A percentile compares a stretch with the other conserved stretches of the same genome.
These are phyloP conservation scores for Verticillium longisporum DNA, from an alignment of 2,329 filamentous ascomycete genomes.

Conservation along the genomic window DNA sequence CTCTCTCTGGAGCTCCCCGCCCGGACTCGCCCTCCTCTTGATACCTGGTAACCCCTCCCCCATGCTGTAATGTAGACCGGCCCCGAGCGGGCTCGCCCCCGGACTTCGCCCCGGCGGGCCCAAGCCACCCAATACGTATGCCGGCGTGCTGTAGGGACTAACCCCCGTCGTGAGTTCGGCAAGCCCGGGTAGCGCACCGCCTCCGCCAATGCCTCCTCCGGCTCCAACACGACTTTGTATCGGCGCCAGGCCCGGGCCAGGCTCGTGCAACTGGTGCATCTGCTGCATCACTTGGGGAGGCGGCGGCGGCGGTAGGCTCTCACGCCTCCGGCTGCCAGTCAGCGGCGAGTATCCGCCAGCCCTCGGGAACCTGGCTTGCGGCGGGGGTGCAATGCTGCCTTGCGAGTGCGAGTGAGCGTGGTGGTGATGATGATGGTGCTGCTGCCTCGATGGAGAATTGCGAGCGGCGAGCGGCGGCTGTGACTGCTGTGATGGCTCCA, in stretches of 20 bases:
- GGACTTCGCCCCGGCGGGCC: not conserved
- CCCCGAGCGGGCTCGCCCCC: not conserved
- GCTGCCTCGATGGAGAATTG: conserved; percentile 9
- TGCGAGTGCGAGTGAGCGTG: conserved; percentile 40
- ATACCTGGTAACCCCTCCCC: not conserved
- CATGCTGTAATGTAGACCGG: not conserved
- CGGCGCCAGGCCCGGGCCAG: conserved; percentile 41
- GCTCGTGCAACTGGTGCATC: not conserved
- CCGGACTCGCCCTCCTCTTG: conserved; percentile 46
- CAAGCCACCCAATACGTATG: conserved; percentile 34
- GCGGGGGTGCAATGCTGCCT: conserved; percentile 30
- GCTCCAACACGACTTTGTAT: conserved; percentile 39
- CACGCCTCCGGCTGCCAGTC: conserved; percentile 32
- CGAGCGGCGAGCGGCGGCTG: conserved; percentile 3
- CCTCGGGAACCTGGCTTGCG: conserved; percentile 32
- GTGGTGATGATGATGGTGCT: not conserved
- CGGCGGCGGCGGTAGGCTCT: conserved; percentile 27
- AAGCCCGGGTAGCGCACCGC: conserved; percentile 46
- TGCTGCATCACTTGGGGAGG: conserved; percentile 20
- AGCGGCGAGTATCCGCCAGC: conserved; percentile 22
- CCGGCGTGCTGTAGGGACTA: conserved; percentile 53
- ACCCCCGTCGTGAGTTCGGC: conserved; percentile 59
- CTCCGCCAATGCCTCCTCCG: conserved; percentile 19
- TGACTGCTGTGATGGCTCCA: conserved; percentile 22
- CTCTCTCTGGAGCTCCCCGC: conserved; percentile 34